Evolutionary conservation across 177 flowering plant genomes (phyloP).

Genomic region (Vitis hybrid): DNA sequence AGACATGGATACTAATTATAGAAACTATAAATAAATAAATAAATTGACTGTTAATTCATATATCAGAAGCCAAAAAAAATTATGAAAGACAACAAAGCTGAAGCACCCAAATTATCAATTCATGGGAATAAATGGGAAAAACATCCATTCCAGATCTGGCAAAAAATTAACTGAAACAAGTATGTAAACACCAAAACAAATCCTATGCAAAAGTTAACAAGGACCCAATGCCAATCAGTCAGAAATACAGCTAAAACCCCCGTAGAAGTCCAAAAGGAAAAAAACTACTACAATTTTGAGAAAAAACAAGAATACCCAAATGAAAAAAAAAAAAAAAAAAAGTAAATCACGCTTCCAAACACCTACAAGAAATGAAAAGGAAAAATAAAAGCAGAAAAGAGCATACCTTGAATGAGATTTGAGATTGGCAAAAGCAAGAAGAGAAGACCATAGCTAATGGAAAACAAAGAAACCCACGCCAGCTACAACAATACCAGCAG

Average conservation of each 20-base stretch:
- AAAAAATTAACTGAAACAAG: neutral
- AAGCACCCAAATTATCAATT: neutral
- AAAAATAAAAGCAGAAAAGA: neutral
- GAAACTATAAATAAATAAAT: neutral
- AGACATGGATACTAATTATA: neutral
- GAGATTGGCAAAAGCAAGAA: conserved; percentile 31
- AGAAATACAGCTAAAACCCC: no score
- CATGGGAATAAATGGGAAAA: neutral
- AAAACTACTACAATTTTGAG: neutral
- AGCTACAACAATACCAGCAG: neutral
- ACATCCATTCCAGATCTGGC: conserved; percentile 2
- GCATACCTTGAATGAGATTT: conserved; percentile 31
- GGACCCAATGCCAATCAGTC: no score
- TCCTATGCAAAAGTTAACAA: neutral
- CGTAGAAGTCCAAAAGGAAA: neutral
- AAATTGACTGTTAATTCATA: neutral
- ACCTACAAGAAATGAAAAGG: no score
- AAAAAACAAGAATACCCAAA: neutral
- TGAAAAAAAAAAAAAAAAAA: neutral
- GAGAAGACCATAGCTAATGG: conserved; percentile 31
- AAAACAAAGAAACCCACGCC: conserved; percentile 5
- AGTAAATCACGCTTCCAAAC: neutral
- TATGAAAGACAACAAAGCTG: neutral
- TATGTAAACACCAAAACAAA: neutral
- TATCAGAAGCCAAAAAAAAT: neutral